A percentile compares a stretch with the other conserved stretches of the same genome.
Evolutionary conservation across 1,284 basidiomycete species (phyloP).

Genomic region (Serendipita sp.): DNA sequence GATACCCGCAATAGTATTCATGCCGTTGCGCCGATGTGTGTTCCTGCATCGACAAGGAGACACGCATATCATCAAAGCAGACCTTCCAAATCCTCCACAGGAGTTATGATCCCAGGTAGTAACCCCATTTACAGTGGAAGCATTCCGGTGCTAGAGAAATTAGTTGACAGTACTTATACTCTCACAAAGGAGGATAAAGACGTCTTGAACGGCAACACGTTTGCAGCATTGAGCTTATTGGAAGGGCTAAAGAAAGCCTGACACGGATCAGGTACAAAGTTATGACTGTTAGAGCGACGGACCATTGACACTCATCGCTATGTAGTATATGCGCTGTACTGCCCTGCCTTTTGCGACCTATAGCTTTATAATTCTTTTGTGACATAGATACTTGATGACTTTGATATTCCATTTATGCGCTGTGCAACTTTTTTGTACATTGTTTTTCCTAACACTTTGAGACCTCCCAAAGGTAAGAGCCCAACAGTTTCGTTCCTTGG

Average conservation of each 20-base stretch:
- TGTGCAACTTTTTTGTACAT: neutral
- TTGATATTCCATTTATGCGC: neutral
- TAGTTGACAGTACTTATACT: neutral
- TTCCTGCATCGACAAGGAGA: no score
- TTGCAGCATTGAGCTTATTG: neutral
- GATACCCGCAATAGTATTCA: neutral
- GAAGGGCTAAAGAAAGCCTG: no score
- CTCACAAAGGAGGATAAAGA: neutral
- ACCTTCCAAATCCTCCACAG: no score
- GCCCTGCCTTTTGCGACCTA: no score
- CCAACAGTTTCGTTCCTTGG: constrained; percentile 74
- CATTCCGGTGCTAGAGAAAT: no score
- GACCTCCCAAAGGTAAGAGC: constrained; percentile 74
- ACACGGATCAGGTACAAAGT: neutral
- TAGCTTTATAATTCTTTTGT: no score
- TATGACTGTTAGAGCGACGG: neutral
- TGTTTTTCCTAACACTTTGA: constrained; percentile 21
- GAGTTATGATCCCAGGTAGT: no score
- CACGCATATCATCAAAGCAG: no score
- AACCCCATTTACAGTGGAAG: no score
- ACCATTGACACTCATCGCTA: neutral
- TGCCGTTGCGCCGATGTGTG: neutral
- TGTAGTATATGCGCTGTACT: neutral
- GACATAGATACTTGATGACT: no score
- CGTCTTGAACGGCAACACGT: neutral